A percentile compares a stretch with the other conserved stretches of the same genome.
These are phyloP conservation scores for Pseudognaphalium luteoalbum DNA, from an alignment of 129 eudicot genomes.

Conservation along the genomic window DNA sequence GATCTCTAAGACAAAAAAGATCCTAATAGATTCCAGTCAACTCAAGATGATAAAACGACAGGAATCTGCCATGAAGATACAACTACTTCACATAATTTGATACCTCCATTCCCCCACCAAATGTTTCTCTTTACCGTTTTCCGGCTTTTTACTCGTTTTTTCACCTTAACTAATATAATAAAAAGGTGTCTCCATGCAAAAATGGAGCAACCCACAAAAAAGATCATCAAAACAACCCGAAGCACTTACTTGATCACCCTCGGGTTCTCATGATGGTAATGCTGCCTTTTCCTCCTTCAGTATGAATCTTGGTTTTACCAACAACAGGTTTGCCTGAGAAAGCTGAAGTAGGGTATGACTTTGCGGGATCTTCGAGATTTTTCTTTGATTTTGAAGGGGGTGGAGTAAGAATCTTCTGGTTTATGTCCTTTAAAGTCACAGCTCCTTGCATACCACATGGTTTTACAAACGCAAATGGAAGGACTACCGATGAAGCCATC, in stretches of 20 bases:
- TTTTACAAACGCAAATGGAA: constrained; percentile 81
- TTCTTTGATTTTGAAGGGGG: constrained; percentile 57
- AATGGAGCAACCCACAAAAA: constrained; percentile 21
- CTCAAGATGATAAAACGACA: constrained; percentile 19
- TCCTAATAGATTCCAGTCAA: constrained; percentile 41
- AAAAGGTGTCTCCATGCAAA: constrained; percentile 5
- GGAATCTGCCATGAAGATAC: constrained; percentile 37
- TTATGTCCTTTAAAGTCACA: constrained; percentile 80
- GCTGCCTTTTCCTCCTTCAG: constrained; percentile 97
- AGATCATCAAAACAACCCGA: neutral
- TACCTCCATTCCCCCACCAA: constrained; percentile 21
- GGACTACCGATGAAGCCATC: constrained; percentile 69
- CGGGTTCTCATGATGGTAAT: constrained; percentile 95
- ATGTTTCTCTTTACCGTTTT: constrained; percentile 5
- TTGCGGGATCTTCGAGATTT: constrained; percentile 38
- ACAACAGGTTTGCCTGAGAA: constrained; percentile 93
- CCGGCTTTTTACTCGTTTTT: neutral
- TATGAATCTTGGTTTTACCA: constrained; percentile 82
- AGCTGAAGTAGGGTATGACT: constrained; percentile 74
- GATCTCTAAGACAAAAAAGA: constrained; percentile 42
- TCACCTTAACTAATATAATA: constrained; percentile 3
- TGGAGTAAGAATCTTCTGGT: constrained; percentile 74
- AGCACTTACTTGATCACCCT: constrained; percentile 47
- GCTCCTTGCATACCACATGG: constrained; percentile 79
- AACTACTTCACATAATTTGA: constrained; percentile 28